Base-by-base conservation (phyloP, 208 protist genomes). In the Herpetomonas tarakana region DNA sequence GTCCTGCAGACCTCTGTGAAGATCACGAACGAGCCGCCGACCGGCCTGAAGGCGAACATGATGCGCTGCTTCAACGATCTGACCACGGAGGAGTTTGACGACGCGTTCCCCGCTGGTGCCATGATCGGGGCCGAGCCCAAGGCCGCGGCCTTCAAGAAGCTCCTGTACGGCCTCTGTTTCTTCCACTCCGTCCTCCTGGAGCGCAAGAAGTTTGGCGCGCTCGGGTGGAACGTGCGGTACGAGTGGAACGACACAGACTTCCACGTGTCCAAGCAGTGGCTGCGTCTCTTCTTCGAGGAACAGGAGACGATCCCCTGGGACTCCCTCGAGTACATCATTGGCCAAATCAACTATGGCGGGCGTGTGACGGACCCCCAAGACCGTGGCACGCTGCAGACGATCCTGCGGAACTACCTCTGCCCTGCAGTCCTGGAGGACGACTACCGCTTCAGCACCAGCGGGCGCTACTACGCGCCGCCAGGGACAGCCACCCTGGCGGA, bases 231-330 rank as follows among this genome's bases (percentile, higher is more conserved):
- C 73, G 97, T 97, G 11, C 62, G 65, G 30, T 99, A 99, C 83
- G 98, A 99, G 72, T 99, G 97, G 84, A 99, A 98, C 65, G 86
- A 98, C 56, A 97, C 93, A 1, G 98, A 99, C 78, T 92, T 99
- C 45, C 74, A 96, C 52, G 94, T 98, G 16, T 96, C 93, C 16
- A 91, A 95, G 60, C 78, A 97, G 67, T 97, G 95, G 88, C 81
- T 99, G 54, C 71, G 84, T 24, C 94, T 98, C 71, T 98, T 98
- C 76, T 88, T 99, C 39, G 85, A 97, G 59, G 92, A 98, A 65
- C 90, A 99, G 56, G 83, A 93, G 24, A 66, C 79, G 16, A 96
- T 99, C 52, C 97, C 97, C 44, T 99, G 97, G 95, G 86, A 98
- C 52, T 97, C 97, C 25, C 74, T 99, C 14, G 87, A 93, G 52